Percentiles rank a stretch among this genome's conserved stretches.
phyloP scores from a whole-genome alignment of 176 grass and related monocot genomes.

The Otatea glauca region DNA sequence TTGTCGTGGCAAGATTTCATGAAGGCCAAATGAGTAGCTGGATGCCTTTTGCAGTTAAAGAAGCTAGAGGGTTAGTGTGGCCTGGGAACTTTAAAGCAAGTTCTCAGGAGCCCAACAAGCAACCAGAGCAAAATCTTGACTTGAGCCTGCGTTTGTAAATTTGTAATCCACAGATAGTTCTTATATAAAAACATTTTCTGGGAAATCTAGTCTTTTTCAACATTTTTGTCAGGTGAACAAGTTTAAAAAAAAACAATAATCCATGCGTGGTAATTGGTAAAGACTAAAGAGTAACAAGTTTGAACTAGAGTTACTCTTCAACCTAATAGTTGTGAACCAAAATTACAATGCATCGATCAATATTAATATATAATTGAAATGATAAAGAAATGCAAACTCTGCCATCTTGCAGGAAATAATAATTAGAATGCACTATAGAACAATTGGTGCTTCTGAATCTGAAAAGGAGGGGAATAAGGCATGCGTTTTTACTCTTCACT shows the following conservation, averaged over 20 bases:
- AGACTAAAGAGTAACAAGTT: not conserved
- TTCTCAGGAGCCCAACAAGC: constrained; percentile 44
- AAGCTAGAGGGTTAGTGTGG: constrained; percentile 53
- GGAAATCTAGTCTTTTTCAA: constrained; percentile 8
- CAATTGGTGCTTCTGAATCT: constrained; percentile 1
- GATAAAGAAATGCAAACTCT: constrained; percentile 11
- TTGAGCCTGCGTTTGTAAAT: constrained; percentile 71
- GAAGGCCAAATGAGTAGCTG: constrained; percentile 49
- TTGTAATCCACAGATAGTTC: constrained; percentile 33
- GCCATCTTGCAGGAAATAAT: not conserved
- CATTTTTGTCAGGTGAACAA: constrained; percentile 8
- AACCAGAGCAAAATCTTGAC: constrained; percentile 57
- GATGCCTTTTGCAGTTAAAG: constrained; percentile 54
- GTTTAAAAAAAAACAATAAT: constrained; percentile 9
- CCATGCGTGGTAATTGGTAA: not conserved
- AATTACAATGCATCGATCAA: not conserved
- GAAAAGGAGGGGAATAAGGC: not conserved
- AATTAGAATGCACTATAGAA: not conserved
- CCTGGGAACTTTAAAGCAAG: constrained; percentile 72
- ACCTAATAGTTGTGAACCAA: constrained; percentile 6
- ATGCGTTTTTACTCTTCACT: not conserved
- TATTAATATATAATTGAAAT: not conserved
- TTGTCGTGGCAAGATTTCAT: constrained; percentile 54
- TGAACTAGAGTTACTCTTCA: constrained; percentile 8
- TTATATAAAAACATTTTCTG: constrained; percentile 39